phyloP scores from a whole-genome alignment of 2,329 filamentous ascomycete genomes.

The Pseudogymnoascus verrucosus region DNA sequence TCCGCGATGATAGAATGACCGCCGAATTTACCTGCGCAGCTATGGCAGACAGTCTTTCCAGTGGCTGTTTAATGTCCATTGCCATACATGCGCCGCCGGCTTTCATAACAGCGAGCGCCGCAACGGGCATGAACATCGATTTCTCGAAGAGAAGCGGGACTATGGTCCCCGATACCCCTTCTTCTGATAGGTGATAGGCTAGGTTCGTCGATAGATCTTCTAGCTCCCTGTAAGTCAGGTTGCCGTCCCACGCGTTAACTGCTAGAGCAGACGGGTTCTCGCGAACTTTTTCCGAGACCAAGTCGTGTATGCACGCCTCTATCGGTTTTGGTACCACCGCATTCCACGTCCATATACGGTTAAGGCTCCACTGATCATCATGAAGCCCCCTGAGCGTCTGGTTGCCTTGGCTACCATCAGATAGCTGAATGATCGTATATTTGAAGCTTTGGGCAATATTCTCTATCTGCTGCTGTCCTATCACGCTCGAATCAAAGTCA shows the following conservation, averaged over 20 bases:
- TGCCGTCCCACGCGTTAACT: slow-evolving; percentile 12
- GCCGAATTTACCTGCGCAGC: not conserved
- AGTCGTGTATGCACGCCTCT: slow-evolving; percentile 7
- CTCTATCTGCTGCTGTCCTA: not conserved
- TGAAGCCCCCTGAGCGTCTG: not conserved
- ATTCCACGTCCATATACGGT: not conserved
- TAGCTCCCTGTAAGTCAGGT: slow-evolving; percentile 20
- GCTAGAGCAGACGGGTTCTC: slow-evolving; percentile 8
- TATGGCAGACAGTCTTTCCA: not conserved
- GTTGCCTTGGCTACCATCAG: not conserved
- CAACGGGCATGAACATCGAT: slow-evolving; percentile 19
- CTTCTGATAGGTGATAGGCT: not conserved
- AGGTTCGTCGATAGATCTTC: slow-evolving; percentile 18
- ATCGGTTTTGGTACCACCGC: not conserved
- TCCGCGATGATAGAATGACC: not conserved
- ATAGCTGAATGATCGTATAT: not conserved
- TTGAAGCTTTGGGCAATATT: not conserved
- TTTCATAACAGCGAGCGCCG: slow-evolving; percentile 23
- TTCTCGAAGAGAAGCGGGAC: slow-evolving; percentile 20
- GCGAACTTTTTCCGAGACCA: not conserved
- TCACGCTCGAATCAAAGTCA: slow-evolving; percentile 3
- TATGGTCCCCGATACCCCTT: slow-evolving; percentile 3
- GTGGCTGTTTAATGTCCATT: slow-evolving; percentile 21
- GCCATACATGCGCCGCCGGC: slow-evolving; percentile 25
- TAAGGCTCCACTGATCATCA: not conserved